phyloP scores from a whole-genome alignment of 2,329 filamentous ascomycete genomes.

The Lasiodiplodia hormozganensis region DNA sequence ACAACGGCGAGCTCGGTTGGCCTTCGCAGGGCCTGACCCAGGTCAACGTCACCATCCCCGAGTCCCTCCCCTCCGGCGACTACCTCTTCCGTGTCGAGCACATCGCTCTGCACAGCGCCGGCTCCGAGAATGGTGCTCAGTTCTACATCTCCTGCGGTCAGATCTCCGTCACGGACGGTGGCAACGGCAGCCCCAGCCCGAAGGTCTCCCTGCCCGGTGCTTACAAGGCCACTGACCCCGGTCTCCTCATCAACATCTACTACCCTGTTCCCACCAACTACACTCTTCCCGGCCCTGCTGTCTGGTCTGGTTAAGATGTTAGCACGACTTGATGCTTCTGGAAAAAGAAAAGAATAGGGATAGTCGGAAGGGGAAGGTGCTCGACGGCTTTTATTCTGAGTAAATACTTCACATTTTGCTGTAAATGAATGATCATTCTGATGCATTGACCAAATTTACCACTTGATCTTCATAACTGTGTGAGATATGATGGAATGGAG shows the following conservation, averaged over 20 bases:
- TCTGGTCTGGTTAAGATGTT: conserved; percentile 38
- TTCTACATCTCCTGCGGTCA: conserved; percentile 57
- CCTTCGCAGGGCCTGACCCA: conserved; percentile 34
- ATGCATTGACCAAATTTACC: background rate
- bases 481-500: background rate
- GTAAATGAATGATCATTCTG: background rate
- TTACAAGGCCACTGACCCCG: conserved; percentile 44
- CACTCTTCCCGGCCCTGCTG: conserved; percentile 40
- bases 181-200: conserved; percentile 45
- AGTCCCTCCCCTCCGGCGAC: conserved; percentile 49
- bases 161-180: conserved; percentile 50
- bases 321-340: background rate
- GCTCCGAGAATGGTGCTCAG: conserved; percentile 45
- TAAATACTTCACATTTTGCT: conserved; percentile 12
- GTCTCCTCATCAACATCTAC: conserved; percentile 45
- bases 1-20: conserved; percentile 30
- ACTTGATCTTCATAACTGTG: background rate
- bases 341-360: background rate
- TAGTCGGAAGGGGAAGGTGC: background rate
- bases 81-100: conserved; percentile 57
- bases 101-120: conserved; percentile 55
- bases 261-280: conserved; percentile 34
- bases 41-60: conserved; percentile 48
- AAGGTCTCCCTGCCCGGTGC: conserved; percentile 52
- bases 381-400: background rate